Evolutionary conservation across 2,329 filamentous ascomycete species (phyloP).

Genomic region (Pseudocercospora pini-densiflorae): DNA sequence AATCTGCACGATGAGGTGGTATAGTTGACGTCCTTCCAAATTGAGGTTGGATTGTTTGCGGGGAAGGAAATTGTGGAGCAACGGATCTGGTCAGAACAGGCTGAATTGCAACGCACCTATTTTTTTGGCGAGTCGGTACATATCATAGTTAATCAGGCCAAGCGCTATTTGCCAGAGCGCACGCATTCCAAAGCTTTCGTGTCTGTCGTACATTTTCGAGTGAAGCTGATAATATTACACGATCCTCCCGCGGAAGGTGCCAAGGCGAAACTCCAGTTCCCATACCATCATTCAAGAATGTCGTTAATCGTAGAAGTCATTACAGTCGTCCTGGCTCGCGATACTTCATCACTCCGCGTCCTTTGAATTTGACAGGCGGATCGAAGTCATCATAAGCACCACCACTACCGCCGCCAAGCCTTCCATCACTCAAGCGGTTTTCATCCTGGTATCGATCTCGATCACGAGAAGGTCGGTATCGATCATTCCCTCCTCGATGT

Average conservation of each 20-base stretch:
- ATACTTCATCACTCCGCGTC: slow-evolving; percentile 47
- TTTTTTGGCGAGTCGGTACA: slow-evolving; percentile 3
- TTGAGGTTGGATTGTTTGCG: slow-evolving; percentile 5
- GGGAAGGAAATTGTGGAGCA: neutral
- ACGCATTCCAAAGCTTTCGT: neutral
- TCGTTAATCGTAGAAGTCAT: slow-evolving; percentile 10
- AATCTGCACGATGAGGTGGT: slow-evolving; percentile 8
- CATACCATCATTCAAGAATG: neutral
- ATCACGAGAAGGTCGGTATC: slow-evolving; percentile 31
- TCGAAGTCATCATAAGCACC: slow-evolving; percentile 35
- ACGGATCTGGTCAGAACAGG: neutral
- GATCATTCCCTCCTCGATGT: slow-evolving; percentile 27
- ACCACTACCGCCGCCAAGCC: slow-evolving; percentile 30
- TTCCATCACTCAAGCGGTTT: slow-evolving; percentile 45
- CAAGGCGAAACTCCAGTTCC: neutral
- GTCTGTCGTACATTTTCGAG: slow-evolving; percentile 4
- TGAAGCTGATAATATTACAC: neutral
- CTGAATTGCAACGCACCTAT: slow-evolving; percentile 6
- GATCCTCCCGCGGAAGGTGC: neutral
- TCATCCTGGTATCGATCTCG: slow-evolving; percentile 27
- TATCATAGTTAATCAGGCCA: neutral
- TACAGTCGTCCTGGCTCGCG: slow-evolving; percentile 36
- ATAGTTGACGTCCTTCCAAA: slow-evolving; percentile 6
- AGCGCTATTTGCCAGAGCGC: neutral
- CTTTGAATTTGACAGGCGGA: slow-evolving; percentile 45